phyloP scores from a whole-genome alignment of 2,329 filamentous ascomycete species.

The Ploettnerulaceae sp. region DNA sequence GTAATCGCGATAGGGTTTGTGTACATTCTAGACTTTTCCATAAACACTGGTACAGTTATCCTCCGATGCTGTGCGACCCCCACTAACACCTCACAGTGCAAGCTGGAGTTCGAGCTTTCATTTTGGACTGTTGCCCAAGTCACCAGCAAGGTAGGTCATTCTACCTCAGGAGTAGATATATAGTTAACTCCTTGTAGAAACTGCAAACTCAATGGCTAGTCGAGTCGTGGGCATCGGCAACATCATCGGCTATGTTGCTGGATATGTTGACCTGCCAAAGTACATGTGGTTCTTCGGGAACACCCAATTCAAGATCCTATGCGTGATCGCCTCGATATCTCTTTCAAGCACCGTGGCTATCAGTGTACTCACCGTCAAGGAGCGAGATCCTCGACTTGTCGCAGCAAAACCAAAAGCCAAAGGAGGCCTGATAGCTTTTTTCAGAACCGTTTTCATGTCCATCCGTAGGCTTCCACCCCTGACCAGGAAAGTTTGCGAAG shows the following conservation, averaged over 20 bases:
- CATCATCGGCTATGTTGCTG: constrained; percentile 83
- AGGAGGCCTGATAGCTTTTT: constrained; percentile 71
- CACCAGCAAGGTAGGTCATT: constrained; percentile 68
- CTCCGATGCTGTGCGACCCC: not conserved
- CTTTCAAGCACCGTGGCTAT: constrained; percentile 65
- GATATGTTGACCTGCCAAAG: constrained; percentile 73
- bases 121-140: constrained; percentile 85
- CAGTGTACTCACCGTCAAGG: constrained; percentile 64
- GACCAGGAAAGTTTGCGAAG: constrained; percentile 73
- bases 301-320: constrained; percentile 90
- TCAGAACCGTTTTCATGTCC: constrained; percentile 69
- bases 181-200: constrained; percentile 31
- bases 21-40: constrained; percentile 87
- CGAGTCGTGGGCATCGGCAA: constrained; percentile 83
- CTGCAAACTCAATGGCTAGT: constrained; percentile 91
- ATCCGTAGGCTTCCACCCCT: constrained; percentile 76
- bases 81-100: constrained; percentile 54
- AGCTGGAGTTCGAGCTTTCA: constrained; percentile 85
- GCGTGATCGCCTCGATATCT: constrained; percentile 73
- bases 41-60: constrained; percentile 69
- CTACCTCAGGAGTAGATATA: not conserved
- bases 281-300: constrained; percentile 75
- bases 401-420: constrained; percentile 54
- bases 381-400: constrained; percentile 75
- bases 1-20: constrained; percentile 79